A percentile compares a stretch with the other conserved stretches of the same genome.
phyloP scores from a whole-genome alignment of 2,329 filamentous ascomycete genomes.

The Hypoxylon sp. region DNA sequence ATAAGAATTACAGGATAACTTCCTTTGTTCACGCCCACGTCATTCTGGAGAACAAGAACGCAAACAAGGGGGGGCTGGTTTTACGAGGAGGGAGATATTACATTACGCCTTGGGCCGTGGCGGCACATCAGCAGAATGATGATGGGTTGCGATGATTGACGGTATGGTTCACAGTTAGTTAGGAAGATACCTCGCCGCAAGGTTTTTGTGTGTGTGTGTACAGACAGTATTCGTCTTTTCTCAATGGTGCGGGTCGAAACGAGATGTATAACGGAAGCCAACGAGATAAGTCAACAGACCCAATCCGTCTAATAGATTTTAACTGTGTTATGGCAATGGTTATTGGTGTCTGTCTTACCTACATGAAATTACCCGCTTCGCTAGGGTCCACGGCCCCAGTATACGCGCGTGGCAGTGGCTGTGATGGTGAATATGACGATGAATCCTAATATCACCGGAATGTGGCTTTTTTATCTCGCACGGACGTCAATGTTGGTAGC shows the following conservation, averaged over 20 bases:
- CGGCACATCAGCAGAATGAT: constrained; percentile 25
- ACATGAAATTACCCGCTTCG: constrained; percentile 20
- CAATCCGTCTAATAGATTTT: constrained; percentile 40
- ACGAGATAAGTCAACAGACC: constrained; percentile 23
- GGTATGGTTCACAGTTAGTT: constrained; percentile 16
- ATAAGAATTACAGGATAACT: constrained; percentile 40
- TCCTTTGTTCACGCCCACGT: constrained; percentile 12
- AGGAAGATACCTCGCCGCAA: constrained; percentile 39
- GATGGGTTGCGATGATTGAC: constrained; percentile 33
- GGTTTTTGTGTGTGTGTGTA: constrained; percentile 28
- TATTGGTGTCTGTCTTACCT: constrained; percentile 18
- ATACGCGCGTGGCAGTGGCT: constrained; percentile 21
- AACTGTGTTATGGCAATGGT: constrained; percentile 28
- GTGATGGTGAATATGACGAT: constrained; percentile 13
- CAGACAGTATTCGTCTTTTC: constrained; percentile 30
- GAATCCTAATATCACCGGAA: constrained; percentile 22
- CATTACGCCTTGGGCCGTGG: constrained; percentile 28
- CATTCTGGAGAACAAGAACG: constrained; percentile 24
- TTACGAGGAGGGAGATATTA: constrained; percentile 23
- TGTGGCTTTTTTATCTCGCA: constrained; percentile 11
- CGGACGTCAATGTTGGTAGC: constrained; percentile 5
- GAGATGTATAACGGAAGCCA: constrained; percentile 16
- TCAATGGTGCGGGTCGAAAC: constrained; percentile 30
- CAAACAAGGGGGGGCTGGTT: constrained; percentile 1
- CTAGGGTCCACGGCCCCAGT: constrained; percentile 3